A percentile compares a stretch with the other conserved stretches of the same genome.
Evolutionary conservation across 2,329 filamentous ascomycete genomes (phyloP).

Genomic region (Ophiocordyceps sinensis): DNA sequence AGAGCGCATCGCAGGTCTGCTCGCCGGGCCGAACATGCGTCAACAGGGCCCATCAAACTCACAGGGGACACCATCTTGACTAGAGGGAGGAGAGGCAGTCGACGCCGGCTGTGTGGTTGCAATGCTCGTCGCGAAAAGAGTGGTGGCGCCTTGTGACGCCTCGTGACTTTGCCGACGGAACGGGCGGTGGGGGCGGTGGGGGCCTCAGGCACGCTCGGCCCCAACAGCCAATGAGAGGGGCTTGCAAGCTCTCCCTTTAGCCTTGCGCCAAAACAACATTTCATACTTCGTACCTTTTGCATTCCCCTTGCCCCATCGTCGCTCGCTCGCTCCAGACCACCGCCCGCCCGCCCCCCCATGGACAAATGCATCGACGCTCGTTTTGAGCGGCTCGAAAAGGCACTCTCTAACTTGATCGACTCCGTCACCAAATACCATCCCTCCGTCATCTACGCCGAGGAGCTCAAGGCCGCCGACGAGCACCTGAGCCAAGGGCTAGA

Average conservation of each 20-base stretch:
- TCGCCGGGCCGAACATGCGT: not conserved
- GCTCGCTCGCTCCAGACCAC: not conserved
- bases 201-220: slow-evolving; percentile 13
- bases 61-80: slow-evolving; percentile 27
- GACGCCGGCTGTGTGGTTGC: slow-evolving; percentile 17
- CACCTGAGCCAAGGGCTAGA: slow-evolving; percentile 52
- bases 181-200: slow-evolving; percentile 11
- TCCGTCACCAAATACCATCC: slow-evolving; percentile 76
- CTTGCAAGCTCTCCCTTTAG: slow-evolving; percentile 6
- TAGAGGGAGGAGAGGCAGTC: slow-evolving; percentile 11
- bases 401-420: slow-evolving; percentile 56
- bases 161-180: slow-evolving; percentile 21
- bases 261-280: not conserved
- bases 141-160: not conserved
- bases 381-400: slow-evolving; percentile 53
- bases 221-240: slow-evolving; percentile 5
- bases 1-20: not conserved
- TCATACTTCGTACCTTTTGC: no score
- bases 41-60: slow-evolving; percentile 7
- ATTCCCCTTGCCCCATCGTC: not conserved
- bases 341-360: slow-evolving; percentile 25
- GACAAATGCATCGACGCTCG: slow-evolving; percentile 45
- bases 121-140: slow-evolving; percentile 16
- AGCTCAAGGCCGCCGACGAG: slow-evolving; percentile 56
- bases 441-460: slow-evolving; percentile 48